Evolutionary conservation across 2,329 filamentous ascomycete genomes (phyloP).

Genomic region (Alternaria dauci): DNA sequence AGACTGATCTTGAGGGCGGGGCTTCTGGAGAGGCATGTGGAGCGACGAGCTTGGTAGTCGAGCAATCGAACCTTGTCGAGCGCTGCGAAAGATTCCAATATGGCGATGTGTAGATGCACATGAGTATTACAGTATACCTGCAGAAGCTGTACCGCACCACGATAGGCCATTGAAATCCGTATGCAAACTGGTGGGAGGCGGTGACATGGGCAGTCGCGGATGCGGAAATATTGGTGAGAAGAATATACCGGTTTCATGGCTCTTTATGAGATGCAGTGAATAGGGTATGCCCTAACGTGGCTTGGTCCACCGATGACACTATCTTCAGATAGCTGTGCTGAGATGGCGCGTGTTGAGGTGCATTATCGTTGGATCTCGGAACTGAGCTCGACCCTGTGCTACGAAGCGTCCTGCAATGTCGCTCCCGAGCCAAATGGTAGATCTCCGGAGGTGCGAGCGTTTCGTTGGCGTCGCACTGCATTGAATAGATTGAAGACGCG

Average conservation of each 20-base stretch:
- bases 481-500: constrained; percentile 19
- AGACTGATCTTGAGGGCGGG: constrained; percentile 17
- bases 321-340: constrained; percentile 13
- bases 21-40: constrained; percentile 33
- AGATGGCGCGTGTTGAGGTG: constrained; percentile 17
- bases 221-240: not conserved
- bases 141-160: not conserved
- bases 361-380: constrained; percentile 21
- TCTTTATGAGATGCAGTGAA: constrained; percentile 15
- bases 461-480: constrained; percentile 31
- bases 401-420: constrained; percentile 24
- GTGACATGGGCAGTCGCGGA: not conserved
- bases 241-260: constrained; percentile 24
- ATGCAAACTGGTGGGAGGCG: not conserved
- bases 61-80: not conserved
- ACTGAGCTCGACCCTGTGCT: constrained; percentile 29
- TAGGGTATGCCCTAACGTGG: constrained; percentile 16
- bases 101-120: not conserved
- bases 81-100: not conserved
- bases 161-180: not conserved
- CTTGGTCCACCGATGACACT: constrained; percentile 25
- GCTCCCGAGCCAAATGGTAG: constrained; percentile 18
- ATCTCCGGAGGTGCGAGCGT: constrained; percentile 15
- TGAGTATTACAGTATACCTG: not conserved
- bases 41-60: not conserved